Evolutionary conservation across 2,329 filamentous ascomycete genomes (phyloP).

Genomic region (Botrytis deweyae): DNA sequence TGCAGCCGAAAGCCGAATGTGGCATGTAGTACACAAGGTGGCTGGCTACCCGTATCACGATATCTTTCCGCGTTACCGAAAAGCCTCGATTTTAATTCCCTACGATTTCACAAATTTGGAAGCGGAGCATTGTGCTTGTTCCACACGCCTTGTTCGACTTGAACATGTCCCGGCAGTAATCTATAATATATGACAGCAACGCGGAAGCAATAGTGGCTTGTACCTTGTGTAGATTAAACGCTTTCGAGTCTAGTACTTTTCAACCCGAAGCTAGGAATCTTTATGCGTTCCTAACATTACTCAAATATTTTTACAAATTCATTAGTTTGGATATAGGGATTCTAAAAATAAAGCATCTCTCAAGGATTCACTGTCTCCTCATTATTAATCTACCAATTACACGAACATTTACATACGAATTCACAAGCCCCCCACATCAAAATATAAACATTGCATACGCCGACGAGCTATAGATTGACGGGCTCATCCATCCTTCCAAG

Average conservation of each 20-base stretch:
- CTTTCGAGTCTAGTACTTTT: not conserved
- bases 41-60: not conserved
- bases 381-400: not conserved
- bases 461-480: not conserved
- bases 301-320: not conserved
- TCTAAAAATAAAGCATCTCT: not conserved
- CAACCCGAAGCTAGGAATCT: not conserved
- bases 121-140: not conserved
- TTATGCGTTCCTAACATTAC: not conserved
- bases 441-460: not conserved
- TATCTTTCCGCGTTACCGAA: not conserved
- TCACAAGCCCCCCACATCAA: not conserved
- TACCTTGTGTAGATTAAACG: not conserved
- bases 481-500: not conserved
- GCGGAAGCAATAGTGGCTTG: not conserved
- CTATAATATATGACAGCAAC: not conserved
- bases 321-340: not conserved
- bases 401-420: not conserved
- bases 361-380: not conserved
- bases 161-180: not conserved
- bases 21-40: slow-evolving; percentile 1
- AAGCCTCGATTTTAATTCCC: not conserved
- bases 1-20: not conserved
- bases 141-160: no score
- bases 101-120: not conserved